phyloP scores from a whole-genome alignment of 257 asterid species.

The Solanum tarapatanum region DNA sequence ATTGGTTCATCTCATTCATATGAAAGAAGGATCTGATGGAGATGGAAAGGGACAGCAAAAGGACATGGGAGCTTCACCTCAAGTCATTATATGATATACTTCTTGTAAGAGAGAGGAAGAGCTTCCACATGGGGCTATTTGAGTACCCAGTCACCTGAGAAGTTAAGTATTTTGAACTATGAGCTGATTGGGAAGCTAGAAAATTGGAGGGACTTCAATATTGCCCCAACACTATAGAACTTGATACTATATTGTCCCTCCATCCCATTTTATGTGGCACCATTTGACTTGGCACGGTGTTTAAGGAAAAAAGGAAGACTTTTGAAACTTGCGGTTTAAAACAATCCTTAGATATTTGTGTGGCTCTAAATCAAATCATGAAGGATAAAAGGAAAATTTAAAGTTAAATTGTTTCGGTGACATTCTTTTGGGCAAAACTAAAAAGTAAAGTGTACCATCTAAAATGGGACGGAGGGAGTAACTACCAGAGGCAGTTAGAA shows the following conservation, averaged over 20 bases:
- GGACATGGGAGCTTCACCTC: neutral
- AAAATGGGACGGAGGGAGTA: no score
- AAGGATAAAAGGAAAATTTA: no score
- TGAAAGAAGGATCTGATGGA: neutral
- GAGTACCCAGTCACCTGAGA: neutral
- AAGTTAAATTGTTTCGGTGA: no score
- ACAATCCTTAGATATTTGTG: neutral
- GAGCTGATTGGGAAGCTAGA: neutral
- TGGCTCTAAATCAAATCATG: no score
- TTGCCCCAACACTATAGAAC: neutral
- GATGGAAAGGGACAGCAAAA: neutral
- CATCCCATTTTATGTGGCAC: neutral
- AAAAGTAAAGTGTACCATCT: no score
- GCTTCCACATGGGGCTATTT: neutral
- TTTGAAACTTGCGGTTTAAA: neutral
- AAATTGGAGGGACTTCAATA: neutral
- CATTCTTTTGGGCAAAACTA: no score
- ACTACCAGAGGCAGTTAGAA: neutral
- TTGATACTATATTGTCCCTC: neutral
- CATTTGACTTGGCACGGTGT: neutral
- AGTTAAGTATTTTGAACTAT: neutral
- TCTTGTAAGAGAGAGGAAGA: neutral
- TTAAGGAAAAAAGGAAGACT: no score
- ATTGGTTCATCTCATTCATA: neutral
- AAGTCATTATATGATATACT: neutral